Base-by-base conservation (phyloP, 257 asterid species). In the Primulina huaijiensis region DNA sequence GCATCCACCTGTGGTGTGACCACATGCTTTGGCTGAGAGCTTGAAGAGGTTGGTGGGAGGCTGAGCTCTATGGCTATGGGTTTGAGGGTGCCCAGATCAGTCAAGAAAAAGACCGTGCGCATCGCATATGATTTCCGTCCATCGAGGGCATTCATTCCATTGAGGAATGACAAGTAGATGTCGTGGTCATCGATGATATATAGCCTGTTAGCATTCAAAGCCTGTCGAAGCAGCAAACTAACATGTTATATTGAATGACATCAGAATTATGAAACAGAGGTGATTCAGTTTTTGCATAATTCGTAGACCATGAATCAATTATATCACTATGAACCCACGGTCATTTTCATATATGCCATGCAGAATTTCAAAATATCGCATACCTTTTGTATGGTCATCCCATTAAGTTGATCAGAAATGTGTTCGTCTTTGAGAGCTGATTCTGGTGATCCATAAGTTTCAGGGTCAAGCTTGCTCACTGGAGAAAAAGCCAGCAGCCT, bases 101-200 rank as follows among this genome's bases (percentile, higher is more conserved):
- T 84, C 84, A 91, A 83, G 86, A 86, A 88, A 72, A 79, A 94
- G 9, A 94, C 6, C 23, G 98, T 88, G 0, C 98, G 92, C 0
- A 97, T 88, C 9, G 99, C 99, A 74, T 94, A 94, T 14, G 98
- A 76, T 76, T 88, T 92, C 2, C 96, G 87, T 11, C 97, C 98
- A 38, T 89, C 97, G 10, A 91, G 97, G 19, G 98, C 83, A 20
- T 94, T 94, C 61, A 94, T 94, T 29, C 65, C 69, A 46, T 92
- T 91, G 3, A 94, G 79, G 76, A 94, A 91, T 0, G 99, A 98
- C 58, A 94, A 30, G 85, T 84, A 92, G n/a, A 87, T 58, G 33
- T 94, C 98, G 4, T 94, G 99, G 83, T 89, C 79, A 71, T 94
- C 99, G 63, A 94, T 68, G 57, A 89, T 89, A 68, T 68, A 94